phyloP scores from a whole-genome alignment of 108 stramenopile species.

The Mediolabrus comicus region DNA sequence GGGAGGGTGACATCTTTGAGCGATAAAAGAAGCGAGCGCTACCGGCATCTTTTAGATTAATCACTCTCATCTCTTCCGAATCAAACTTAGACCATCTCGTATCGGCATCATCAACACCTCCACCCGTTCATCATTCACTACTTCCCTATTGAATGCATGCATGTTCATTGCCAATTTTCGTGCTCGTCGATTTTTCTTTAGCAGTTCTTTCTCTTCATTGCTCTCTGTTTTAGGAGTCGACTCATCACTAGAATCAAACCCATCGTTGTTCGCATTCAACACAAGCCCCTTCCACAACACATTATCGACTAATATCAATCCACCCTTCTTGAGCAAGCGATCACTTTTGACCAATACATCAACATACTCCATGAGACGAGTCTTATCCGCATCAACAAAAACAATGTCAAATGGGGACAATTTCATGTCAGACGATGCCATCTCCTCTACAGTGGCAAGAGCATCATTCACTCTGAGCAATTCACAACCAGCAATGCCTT shows the following conservation, averaged over 20 bases:
- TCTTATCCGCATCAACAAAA: slow-evolving; percentile 93
- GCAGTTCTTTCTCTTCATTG: slow-evolving; percentile 32
- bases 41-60: not conserved
- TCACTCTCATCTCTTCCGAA: slow-evolving; percentile 65
- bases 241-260: slow-evolving; percentile 23
- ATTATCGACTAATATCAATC: slow-evolving; percentile 88
- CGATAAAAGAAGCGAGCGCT: not conserved
- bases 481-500: slow-evolving; percentile 61
- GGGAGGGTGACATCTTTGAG: not conserved
- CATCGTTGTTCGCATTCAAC: slow-evolving; percentile 52
- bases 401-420: slow-evolving; percentile 80
- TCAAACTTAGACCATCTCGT: slow-evolving; percentile 88
- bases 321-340: slow-evolving; percentile 70
- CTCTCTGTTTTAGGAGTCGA: not conserved
- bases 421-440: slow-evolving; percentile 44
- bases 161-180: slow-evolving; percentile 82
- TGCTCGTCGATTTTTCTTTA: slow-evolving; percentile 67
- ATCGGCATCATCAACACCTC: slow-evolving; percentile 84
- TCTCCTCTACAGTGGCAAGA: slow-evolving; percentile 75
- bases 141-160: slow-evolving; percentile 87
- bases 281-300: slow-evolving; percentile 93
- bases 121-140: slow-evolving; percentile 66
- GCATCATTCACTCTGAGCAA: slow-evolving; percentile 70
- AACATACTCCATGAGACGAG: slow-evolving; percentile 78
- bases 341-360: slow-evolving; percentile 65